Evolutionary conservation across 768 basidiomycete genomes (phyloP).

Genomic region (Podaxis pistillaris): DNA sequence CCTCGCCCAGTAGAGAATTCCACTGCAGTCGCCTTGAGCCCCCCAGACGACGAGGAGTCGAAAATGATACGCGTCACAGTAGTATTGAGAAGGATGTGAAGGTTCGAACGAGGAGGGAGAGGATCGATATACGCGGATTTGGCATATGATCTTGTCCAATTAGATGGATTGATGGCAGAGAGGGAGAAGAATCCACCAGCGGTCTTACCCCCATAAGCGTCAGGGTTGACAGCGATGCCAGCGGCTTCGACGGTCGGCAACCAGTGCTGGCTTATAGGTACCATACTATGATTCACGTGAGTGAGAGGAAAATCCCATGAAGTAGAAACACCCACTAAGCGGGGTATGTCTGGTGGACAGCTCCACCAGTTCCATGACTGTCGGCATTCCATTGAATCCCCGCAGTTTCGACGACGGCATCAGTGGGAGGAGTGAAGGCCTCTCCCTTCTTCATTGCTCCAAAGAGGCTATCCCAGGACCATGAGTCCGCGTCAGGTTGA

Average conservation of each 20-base stretch:
- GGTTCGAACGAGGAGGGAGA: slow-evolving; percentile 58
- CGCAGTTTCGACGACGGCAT: slow-evolving; percentile 35
- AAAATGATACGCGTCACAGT: slow-evolving; percentile 55
- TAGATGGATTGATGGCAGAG: slow-evolving; percentile 58
- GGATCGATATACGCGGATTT: slow-evolving; percentile 67
- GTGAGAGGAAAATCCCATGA: neutral
- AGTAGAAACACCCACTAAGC: slow-evolving; percentile 56
- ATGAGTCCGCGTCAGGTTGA: slow-evolving; percentile 33
- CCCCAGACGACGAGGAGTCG: slow-evolving; percentile 47
- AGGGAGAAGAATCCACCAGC: slow-evolving; percentile 56
- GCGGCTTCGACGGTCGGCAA: slow-evolving; percentile 44
- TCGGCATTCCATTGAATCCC: slow-evolving; percentile 43
- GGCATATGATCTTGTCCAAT: slow-evolving; percentile 69
- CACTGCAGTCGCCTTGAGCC: slow-evolving; percentile 34
- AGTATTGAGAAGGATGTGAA: slow-evolving; percentile 58
- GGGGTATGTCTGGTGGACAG: slow-evolving; percentile 41
- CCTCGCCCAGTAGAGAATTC: slow-evolving; percentile 38
- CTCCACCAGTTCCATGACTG: slow-evolving; percentile 53
- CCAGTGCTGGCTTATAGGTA: slow-evolving; percentile 60
- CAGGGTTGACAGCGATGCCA: slow-evolving; percentile 43
- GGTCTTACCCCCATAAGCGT: slow-evolving; percentile 49
- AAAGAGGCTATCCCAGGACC: slow-evolving; percentile 49
- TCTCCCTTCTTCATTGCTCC: slow-evolving; percentile 50
- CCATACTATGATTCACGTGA: slow-evolving; percentile 42
- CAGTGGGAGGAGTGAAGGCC: slow-evolving; percentile 51